phyloP scores from a whole-genome alignment of 345 rosid genomes.

The Punica granatum region DNA sequence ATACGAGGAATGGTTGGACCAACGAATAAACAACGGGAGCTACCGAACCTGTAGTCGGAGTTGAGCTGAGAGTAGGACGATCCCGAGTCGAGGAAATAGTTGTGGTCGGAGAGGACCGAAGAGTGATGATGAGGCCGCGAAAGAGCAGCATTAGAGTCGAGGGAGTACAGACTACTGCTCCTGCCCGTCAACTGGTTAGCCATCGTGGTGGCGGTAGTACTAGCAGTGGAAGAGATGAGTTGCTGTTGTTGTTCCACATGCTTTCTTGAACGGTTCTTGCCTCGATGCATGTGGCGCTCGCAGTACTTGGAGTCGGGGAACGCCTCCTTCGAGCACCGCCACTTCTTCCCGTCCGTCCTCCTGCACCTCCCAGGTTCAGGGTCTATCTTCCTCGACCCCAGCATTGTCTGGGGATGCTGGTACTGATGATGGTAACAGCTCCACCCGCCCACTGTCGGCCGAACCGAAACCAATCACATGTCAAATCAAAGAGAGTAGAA shows the following conservation, averaged over 20 bases:
- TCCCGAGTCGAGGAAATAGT: constrained; percentile 33
- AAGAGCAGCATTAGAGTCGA: constrained; percentile 19
- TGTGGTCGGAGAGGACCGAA: constrained; percentile 18
- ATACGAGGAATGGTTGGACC: no score
- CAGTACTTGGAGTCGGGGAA: constrained; percentile 89
- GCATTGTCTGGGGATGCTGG: constrained; percentile 49
- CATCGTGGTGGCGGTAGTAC: background rate
- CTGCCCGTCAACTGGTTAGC: background rate
- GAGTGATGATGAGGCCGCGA: constrained; percentile 19
- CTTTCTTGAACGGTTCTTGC: constrained; percentile 98
- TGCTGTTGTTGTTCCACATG: constrained; percentile 52
- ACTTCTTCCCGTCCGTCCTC: constrained; percentile 96
- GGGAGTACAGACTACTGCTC: background rate
- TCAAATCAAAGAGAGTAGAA: no score
- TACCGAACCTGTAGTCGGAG: constrained; percentile 44
- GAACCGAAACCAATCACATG: no score
- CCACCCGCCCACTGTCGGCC: constrained; percentile 68
- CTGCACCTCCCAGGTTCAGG: constrained; percentile 91
- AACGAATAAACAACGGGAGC: no score
- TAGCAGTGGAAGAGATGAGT: background rate
- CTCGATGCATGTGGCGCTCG: constrained; percentile 93
- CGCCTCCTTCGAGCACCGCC: constrained; percentile 93
- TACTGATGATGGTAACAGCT: constrained; percentile 28
- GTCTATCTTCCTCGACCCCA: constrained; percentile 63
- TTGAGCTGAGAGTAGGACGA: constrained; percentile 21